Evolutionary conservation across 1,284 basidiomycete species (phyloP).

Genomic region (Dichomitus squalens): DNA sequence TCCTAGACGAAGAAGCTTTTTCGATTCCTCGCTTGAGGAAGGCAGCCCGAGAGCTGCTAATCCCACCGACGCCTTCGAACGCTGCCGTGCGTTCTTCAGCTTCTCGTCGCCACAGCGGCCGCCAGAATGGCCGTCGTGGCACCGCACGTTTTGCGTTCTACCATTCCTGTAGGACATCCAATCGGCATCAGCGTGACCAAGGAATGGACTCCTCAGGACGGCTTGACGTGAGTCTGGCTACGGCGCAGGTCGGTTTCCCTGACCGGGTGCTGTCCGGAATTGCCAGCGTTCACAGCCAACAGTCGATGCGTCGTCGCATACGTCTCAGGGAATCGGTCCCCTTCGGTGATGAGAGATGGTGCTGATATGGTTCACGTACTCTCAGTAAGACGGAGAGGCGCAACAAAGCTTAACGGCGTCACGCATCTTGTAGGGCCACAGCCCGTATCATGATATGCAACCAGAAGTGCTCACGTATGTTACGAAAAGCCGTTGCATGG

Average conservation of each 20-base stretch:
- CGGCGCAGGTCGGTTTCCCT: background rate
- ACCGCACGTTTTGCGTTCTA: slow-evolving; percentile 4
- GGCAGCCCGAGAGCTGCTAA: slow-evolving; percentile 2
- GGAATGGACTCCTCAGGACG: background rate
- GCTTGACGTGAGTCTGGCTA: background rate
- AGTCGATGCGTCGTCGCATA: no score
- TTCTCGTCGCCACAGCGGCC: background rate
- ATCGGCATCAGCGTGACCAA: background rate
- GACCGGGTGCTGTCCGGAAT: background rate
- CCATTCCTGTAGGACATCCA: background rate
- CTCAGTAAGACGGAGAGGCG: background rate
- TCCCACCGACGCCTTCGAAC: slow-evolving; percentile 6
- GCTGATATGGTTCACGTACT: background rate
- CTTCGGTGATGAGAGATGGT: background rate
- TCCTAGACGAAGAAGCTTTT: background rate
- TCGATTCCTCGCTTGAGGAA: background rate
- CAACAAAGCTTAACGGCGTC: background rate
- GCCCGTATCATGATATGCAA: background rate
- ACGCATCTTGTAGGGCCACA: background rate
- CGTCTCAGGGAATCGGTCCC: background rate
- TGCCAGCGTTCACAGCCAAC: background rate
- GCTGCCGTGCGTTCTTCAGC: background rate
- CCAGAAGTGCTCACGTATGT: background rate
- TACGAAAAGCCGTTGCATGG: background rate
- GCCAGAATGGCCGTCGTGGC: background rate